Base-by-base conservation (phyloP, 2,329 filamentous ascomycete genomes). In the Monosporascus sp. region DNA sequence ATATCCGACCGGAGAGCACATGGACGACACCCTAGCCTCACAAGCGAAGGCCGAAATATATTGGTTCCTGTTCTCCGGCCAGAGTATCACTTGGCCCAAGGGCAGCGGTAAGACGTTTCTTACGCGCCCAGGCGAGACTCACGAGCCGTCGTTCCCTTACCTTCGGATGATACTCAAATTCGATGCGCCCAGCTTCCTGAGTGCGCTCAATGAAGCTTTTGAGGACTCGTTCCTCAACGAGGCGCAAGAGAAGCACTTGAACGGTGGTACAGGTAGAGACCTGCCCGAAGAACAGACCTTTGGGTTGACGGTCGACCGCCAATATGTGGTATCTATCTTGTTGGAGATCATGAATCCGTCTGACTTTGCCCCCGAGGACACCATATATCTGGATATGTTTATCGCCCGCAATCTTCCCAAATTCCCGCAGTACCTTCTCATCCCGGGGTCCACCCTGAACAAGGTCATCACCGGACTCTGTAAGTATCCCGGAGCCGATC, bases 381-480 rank as follows among this genome's bases (percentile, higher is more conserved):
- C 89, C 14, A 89, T 99, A 52, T 99, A 96, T 70, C 81, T 99
- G 45, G 91, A 99, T 71, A 99, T 99, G 91, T 99, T 99, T 66
- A 88, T 99, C 66, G 93, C 94, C 19, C 85, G 94, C 52, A 99
- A 96, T 67, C 74, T 99, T 49, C 90, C 95, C 3, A 99, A 99
- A 69, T 99, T 96, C 65, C 91, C 92, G 1, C 93, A 97, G 67
- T 97, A 97, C 65, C 86, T 99, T 49, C 81, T 97, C 11, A 83
- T 99, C 47, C 89, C 93, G 0, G 94, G 92, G 19, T 91, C 89
- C 2, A 88, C 89, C 2, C 78, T 99, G 1, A 89, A 91, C 55
- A 86, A 85, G 55, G 86, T 97, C 9, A 78, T 99, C 26, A 78
- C 84, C 38, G 88, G 91, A 2, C 78, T 99, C 5, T 99, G 94